These are phyloP conservation scores for Podospora anserina DNA, from an alignment of 495 filamentous ascomycete species.

Conservation along the genomic window DNA sequence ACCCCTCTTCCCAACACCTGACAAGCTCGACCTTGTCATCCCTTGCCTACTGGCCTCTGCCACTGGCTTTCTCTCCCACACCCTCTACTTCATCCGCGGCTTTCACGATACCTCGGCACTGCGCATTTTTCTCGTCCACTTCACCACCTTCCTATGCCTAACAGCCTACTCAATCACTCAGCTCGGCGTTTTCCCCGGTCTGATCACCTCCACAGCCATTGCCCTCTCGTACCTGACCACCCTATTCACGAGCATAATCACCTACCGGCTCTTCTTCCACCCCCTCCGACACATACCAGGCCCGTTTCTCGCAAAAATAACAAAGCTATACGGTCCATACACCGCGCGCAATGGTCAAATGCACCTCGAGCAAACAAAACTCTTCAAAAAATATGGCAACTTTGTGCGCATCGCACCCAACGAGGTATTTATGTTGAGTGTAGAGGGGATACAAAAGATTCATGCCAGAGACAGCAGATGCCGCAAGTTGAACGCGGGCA, in stretches of 20 bases:
- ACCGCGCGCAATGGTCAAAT: constrained; percentile 29
- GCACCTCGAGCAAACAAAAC: constrained; percentile 31
- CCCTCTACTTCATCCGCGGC: constrained; percentile 22
- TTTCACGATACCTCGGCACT: constrained; percentile 12
- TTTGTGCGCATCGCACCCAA: constrained; percentile 36
- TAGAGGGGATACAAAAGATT: constrained; percentile 17
- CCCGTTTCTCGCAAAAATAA: constrained; percentile 39
- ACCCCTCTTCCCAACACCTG: too few species aligned
- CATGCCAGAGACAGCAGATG: constrained; percentile 17
- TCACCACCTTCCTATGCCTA: not conserved
- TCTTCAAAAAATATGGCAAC: constrained; percentile 39
- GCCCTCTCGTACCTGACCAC: constrained; percentile 26
- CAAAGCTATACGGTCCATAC: constrained; percentile 34
- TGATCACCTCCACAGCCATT: constrained; percentile 3
- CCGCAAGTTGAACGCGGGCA: constrained; percentile 17
- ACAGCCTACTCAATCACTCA: not conserved
- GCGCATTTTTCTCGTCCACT: constrained; percentile 14
- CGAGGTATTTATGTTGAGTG: constrained; percentile 20
- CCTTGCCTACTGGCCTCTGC: constrained; percentile 7
- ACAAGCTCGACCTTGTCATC: not conserved
- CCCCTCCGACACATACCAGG: constrained; percentile 46
- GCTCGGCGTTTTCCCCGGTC: not conserved
- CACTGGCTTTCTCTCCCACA: constrained; percentile 19
- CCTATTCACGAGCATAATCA: constrained; percentile 43
- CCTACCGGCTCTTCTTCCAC: constrained; percentile 50